phyloP scores from a whole-genome alignment of 345 rosid genomes.

The Triadica sebifera region DNA sequence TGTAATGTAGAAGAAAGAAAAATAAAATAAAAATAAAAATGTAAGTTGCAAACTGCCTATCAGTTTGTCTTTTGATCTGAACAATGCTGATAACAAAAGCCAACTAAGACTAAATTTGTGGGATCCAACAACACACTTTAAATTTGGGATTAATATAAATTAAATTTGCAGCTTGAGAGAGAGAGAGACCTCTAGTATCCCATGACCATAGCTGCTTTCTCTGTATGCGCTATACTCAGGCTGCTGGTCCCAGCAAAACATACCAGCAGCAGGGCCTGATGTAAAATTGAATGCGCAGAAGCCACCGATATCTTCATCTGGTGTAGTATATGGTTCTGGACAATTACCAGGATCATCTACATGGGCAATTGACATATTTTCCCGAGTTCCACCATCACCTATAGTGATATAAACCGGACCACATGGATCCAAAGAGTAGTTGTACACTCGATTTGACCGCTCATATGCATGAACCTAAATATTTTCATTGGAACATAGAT shows the following conservation, averaged over 20 bases:
- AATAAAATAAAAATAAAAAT: not conserved
- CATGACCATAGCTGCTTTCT: slow-evolving; percentile 94
- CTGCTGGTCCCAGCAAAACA: slow-evolving; percentile 85
- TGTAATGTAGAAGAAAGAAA: slow-evolving; percentile 6
- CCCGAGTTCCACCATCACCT: slow-evolving; percentile 76
- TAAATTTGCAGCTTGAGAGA: not conserved
- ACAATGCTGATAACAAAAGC: no score
- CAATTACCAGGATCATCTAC: slow-evolving; percentile 87
- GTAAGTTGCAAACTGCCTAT: slow-evolving; percentile 7
- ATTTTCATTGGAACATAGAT: not conserved
- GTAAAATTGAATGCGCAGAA: slow-evolving; percentile 79
- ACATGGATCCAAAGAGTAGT: slow-evolving; percentile 73
- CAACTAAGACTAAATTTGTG: no score
- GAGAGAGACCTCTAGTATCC: slow-evolving; percentile 70
- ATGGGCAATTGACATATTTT: slow-evolving; percentile 52
- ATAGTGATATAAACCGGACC: slow-evolving; percentile 68
- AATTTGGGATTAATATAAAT: not conserved
- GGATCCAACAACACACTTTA: no score
- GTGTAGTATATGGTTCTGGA: slow-evolving; percentile 53
- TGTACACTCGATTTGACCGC: slow-evolving; percentile 83
- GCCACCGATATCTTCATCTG: slow-evolving; percentile 48
- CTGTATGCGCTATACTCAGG: slow-evolving; percentile 91
- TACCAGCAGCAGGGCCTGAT: slow-evolving; percentile 56
- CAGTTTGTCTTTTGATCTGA: no score
- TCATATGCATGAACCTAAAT: slow-evolving; percentile 87